Evolutionary conservation across 2,329 filamentous ascomycete genomes (phyloP).

Genomic region (Trichoderma sp.): DNA sequence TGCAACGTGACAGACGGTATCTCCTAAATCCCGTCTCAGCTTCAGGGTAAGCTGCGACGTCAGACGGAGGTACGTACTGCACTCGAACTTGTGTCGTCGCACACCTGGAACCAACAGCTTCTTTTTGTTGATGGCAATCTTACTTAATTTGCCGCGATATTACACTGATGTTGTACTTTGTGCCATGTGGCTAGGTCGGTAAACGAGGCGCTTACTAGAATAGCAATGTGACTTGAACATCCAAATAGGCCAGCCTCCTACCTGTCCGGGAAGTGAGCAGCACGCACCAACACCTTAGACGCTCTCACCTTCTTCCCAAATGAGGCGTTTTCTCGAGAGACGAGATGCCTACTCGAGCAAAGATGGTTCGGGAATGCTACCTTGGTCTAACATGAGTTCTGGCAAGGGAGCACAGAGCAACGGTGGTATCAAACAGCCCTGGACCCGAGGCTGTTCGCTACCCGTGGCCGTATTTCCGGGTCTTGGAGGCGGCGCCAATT

Average conservation of each 20-base stretch:
- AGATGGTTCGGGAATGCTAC: background rate
- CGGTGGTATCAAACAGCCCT: background rate
- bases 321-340: background rate
- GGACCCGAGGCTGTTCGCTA: background rate
- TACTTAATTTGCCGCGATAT: background rate
- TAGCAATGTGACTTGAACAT: background rate
- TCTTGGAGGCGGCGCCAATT: background rate
- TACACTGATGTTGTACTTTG: background rate
- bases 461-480: background rate
- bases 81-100: background rate
- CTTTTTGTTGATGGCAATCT: background rate
- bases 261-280: background rate
- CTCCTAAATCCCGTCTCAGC: background rate
- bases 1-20: background rate
- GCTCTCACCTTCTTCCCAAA: background rate
- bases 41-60: slow-evolving; percentile 5
- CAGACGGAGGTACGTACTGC: background rate
- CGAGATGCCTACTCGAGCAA: background rate
- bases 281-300: background rate
- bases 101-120: background rate
- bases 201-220: background rate
- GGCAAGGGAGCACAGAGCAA: background rate
- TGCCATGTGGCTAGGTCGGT: background rate
- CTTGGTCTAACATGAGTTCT: background rate
- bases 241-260: background rate